Base-by-base conservation (phyloP, 2,329 filamentous ascomycete species). In the Graphiopsis chlorocephala region DNA sequence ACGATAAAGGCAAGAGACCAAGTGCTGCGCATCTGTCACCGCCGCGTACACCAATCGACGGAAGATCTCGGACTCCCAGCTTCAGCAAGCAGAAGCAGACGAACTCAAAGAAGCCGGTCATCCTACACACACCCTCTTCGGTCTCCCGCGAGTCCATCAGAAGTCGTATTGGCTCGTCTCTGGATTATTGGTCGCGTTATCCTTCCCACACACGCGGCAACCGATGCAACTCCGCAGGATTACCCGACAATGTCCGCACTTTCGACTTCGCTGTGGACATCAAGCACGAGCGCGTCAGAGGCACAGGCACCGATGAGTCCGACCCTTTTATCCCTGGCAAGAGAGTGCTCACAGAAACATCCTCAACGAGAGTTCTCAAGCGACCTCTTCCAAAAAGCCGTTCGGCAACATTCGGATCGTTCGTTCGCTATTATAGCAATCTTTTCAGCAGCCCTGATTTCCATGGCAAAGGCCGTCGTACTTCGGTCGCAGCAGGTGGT, bases 171-270 rank as follows among this genome's bases (percentile, higher is more conserved):
- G 70, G 68, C n/a, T 73, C 71, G 4, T 66, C 68, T 3, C 68
- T 73, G 7, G 60, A 64, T n/a, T 72, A 79, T 2, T 83, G 81
- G 81, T 76, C 78, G 28, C 75, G 77, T 2, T 83, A 79, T 48
- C 79, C 81, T 1, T 81, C 78, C 6, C 79, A 83, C 64, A 80
- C 76, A 5, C 78, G 80, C n/a, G 67, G 70, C 1, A 72, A 76
- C 29, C 78, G 81, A 14, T 76, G 75, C 29, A 70, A 72, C 12
- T 78, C 78, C 50, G 80, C 80, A 4, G 74, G 77, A 0, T 70
- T 71, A 25, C 38, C 65, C 1, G 80, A 83, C 56, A 66, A 71
- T 8, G 75, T 83, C 26, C 70, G 74, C 15, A 72, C 76, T 14
- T 78, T 78, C 1, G 80, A 82, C 68, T 82, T 82, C 67, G 79